These are phyloP conservation scores for Moesziomyces parantarcticus DNA, from an alignment of 1,284 basidiomycete genomes.

Conservation along the genomic window DNA sequence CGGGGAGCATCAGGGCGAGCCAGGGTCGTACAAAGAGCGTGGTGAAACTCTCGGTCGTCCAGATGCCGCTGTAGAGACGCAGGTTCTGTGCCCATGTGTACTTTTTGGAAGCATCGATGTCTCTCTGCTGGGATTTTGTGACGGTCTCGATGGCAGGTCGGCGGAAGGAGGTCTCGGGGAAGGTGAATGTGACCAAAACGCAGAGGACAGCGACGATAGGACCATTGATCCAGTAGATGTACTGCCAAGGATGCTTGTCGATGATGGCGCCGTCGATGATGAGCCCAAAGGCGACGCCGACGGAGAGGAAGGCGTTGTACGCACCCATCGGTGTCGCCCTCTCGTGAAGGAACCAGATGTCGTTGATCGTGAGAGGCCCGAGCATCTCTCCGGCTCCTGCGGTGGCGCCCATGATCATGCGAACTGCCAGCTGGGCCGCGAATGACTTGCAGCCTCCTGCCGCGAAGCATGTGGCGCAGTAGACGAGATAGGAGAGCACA, in stretches of 20 bases:
- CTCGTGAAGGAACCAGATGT: conserved; percentile 37
- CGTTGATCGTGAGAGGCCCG: conserved; percentile 30
- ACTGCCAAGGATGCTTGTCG: conserved; percentile 5
- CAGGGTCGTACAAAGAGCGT: conserved; percentile 17
- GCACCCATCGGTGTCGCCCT: conserved; percentile 14
- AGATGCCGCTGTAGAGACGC: conserved; percentile 6
- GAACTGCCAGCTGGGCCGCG: conserved; percentile 10
- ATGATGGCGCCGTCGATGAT: conserved; percentile 26
- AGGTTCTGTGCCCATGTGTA: conserved; percentile 5
- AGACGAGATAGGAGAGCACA: conserved; percentile 12
- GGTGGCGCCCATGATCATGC: conserved; percentile 10
- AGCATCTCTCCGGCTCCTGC: conserved; percentile 27
- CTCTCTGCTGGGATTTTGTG: conserved; percentile 1
- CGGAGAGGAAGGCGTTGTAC: conserved; percentile 21
- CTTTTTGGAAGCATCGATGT: conserved; percentile 11
- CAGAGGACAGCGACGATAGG: conserved; percentile 10
- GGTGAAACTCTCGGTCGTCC: conserved; percentile 14
- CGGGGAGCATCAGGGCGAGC: conserved; percentile 13
- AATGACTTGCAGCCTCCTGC: conserved; percentile 21
- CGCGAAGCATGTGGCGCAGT: conserved; percentile 10
- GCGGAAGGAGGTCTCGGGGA: conserved; percentile 27
- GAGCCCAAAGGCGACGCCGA: conserved; percentile 9
- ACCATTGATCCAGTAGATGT: conserved; percentile 25
- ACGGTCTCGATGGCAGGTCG: conserved; percentile 5
- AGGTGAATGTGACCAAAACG: conserved; percentile 27